Conservation (phyloP, 805 yeast genomes). For the Saccharomycopsis schoenii region DNA sequence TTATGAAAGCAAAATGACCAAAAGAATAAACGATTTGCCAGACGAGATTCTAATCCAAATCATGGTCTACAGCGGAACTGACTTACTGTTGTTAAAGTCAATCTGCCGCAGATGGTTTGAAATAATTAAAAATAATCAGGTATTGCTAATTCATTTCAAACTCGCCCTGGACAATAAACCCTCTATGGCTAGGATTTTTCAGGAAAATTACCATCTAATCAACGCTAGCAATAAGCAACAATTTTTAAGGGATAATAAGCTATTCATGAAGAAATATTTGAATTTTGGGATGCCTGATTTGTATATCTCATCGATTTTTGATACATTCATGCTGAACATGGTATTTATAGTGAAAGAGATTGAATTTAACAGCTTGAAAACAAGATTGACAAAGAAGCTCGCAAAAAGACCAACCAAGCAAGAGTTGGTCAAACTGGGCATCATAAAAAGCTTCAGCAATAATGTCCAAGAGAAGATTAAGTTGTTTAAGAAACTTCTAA, state of each 20-base stretch:
- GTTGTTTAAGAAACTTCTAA: neutral
- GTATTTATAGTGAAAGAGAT: neutral
- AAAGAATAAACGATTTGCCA: neutral
- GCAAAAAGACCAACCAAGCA: conserved; percentile 2
- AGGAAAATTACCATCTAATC: neutral
- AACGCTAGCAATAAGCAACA: neutral
- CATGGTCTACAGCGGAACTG: neutral
- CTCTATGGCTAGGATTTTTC: neutral
- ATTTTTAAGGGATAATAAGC: neutral
- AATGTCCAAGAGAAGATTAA: neutral
- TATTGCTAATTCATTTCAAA: neutral
- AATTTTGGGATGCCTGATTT: neutral
- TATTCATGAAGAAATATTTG: neutral
- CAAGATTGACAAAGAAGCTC: neutral
- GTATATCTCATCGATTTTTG: neutral
- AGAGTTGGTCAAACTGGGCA: conserved; percentile 2
- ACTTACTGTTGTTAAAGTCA: neutral
- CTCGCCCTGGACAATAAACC: neutral
- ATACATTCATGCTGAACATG: neutral
- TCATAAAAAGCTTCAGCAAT: neutral
- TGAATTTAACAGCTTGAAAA: neutral
- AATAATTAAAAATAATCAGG: neutral
- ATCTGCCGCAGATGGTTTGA: neutral
- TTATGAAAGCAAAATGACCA: too few species aligned
- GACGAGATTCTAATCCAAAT: neutral